These are phyloP conservation scores for Heliamphora exappendiculata DNA, from an alignment of 148 eudicot genomes.

Conservation along the genomic window DNA sequence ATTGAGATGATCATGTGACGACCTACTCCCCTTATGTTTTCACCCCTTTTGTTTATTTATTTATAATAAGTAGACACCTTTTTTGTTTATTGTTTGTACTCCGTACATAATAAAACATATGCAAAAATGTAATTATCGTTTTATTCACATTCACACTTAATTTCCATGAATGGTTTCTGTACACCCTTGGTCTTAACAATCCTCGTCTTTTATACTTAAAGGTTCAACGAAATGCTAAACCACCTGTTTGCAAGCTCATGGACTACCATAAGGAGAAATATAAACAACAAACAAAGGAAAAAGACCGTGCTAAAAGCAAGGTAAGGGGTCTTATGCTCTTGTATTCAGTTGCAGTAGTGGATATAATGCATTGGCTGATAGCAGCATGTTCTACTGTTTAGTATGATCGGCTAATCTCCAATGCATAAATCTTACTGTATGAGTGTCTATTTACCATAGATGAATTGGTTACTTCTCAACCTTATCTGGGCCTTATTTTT, in stretches of 20 bases:
- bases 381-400: neutral
- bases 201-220: slow-evolving; percentile 19
- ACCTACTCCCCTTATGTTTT: no score
- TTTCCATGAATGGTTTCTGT: neutral
- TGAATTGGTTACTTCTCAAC: neutral
- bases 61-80: no score
- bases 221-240: slow-evolving; percentile 56
- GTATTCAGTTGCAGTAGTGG: neutral
- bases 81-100: neutral
- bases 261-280: slow-evolving; percentile 64
- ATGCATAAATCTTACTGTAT: neutral
- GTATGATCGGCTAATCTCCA: neutral
- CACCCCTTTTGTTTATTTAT: no score
- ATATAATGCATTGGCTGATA: slow-evolving; percentile 5
- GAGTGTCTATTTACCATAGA: neutral
- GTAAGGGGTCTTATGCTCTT: slow-evolving; percentile 21
- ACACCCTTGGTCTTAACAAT: neutral
- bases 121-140: neutral
- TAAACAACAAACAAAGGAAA: slow-evolving; percentile 38
- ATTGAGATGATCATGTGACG: no score
- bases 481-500: neutral
- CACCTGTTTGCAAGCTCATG: slow-evolving; percentile 72
- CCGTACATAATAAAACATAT: neutral
- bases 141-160: neutral
- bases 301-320: slow-evolving; percentile 61